Evolutionary conservation across 495 filamentous ascomycete species (phyloP), one percentile per base, ranked within the genome.

Genomic region (Annulohypoxylon stygium): DNA sequence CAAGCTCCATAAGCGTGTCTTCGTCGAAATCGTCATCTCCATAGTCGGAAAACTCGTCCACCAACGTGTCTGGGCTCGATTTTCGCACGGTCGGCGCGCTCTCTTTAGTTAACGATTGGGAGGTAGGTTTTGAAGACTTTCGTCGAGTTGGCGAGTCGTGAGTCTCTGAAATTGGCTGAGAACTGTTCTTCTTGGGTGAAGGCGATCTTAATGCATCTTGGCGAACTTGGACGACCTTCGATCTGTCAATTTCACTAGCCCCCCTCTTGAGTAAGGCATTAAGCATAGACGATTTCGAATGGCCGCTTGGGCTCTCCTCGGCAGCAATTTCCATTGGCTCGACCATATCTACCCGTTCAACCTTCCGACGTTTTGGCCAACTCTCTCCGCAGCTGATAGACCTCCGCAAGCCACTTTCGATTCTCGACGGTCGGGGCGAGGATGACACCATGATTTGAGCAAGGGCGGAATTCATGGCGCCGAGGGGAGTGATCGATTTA

Each of bases 361-460:
- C 82, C 68, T 80, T 84, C 39, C 89, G 81, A 50, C 88, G 82
- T 77, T 91, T 92, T 9, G 89, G 88, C 84, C 88, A 91, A 72
- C 89, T 86, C 33, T 80, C 89, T 45, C 92, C 93, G 76, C 89
- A 97, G 79, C 94, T 97, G 25, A 89, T 84, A 0, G 91, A 86
- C 65, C 92, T 89, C 76, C 90, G 86, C 60, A 94, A 76, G 0
- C 86, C 83, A 50, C 86, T 84, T 20, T 84, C 83, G 55, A 76
- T 80, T 67, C 77, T 84, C 10, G 87, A 86, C 0, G 87, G 89
- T 57, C 90, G 88, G 26, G 92, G 92, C 0, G 92, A 93, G 9
- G 91, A 93, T 9, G 90, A 90, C 3, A 83, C 79, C 80, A 93
- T 87, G 25, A 93, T 80, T 64, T 90, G 86, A 26, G 88, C 84